Conservation (phyloP, 78 protist genomes). For the slime mould (Dictyostelium discoideum) region dicty_2.7 NC_007089.4:905001-905500, state of each 20-base stretch:
- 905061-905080: constrained; percentile 66
- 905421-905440: not conserved
- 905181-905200: constrained; percentile 66
- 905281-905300: not conserved
- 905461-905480: not conserved
- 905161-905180: constrained; percentile 53
- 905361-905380: not conserved
- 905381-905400: constrained; percentile 1
- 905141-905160: constrained; percentile 44
- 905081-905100: constrained; percentile 30
- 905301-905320: not conserved
- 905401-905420: not conserved
- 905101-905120: constrained; percentile 47
- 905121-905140: constrained; percentile 68
- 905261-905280: not conserved
- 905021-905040: constrained; percentile 53
- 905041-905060: constrained; percentile 12
- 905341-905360: not conserved
- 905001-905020: constrained; percentile 72
- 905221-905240: constrained; percentile 49
- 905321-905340: no score
- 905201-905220: constrained; percentile 73
- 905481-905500: not conserved
- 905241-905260: not conserved
- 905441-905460: not conserved